Conservation (phyloP, 2,329 filamentous ascomycete genomes). For the Penicillium sclerotiorum region DNA sequence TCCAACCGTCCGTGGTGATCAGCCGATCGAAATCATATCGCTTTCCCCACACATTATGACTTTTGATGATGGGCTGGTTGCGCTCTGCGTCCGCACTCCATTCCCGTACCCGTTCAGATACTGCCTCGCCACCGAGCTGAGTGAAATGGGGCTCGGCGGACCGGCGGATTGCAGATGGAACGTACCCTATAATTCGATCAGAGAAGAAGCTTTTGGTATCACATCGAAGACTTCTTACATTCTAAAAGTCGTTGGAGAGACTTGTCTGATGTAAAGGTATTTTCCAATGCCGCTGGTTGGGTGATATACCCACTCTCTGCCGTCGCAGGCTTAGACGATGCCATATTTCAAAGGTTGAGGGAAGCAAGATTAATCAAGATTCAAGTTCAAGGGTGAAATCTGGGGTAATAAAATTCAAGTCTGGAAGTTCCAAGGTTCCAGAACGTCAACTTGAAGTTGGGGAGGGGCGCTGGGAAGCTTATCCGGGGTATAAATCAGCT, state of each 20-base stretch:
- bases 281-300: constrained; percentile 53
- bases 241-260: constrained; percentile 56
- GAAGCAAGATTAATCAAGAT: too few relatives aligned
- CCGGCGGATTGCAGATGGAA: constrained; percentile 58
- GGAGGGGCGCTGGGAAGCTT: neutral
- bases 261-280: constrained; percentile 61
- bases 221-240: too few relatives aligned
- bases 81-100: constrained; percentile 63
- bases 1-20: constrained; percentile 69
- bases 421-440: neutral
- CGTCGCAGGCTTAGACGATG: constrained; percentile 31
- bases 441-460: neutral
- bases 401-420: too few relatives aligned
- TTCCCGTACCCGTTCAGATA: constrained; percentile 32
- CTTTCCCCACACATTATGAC: constrained; percentile 64
- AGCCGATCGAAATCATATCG: constrained; percentile 57
- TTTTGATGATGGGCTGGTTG: constrained; percentile 63
- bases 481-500: neutral
- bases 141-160: constrained; percentile 46
- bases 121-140: constrained; percentile 34
- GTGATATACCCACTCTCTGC: constrained; percentile 59
- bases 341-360: too few relatives aligned
- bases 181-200: constrained; percentile 22
- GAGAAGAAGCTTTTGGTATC: too few relatives aligned
- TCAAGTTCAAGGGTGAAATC: too few relatives aligned